Conservation (phyloP, 192 early-diverging fungal genomes). For the Endogone sp. region DNA sequence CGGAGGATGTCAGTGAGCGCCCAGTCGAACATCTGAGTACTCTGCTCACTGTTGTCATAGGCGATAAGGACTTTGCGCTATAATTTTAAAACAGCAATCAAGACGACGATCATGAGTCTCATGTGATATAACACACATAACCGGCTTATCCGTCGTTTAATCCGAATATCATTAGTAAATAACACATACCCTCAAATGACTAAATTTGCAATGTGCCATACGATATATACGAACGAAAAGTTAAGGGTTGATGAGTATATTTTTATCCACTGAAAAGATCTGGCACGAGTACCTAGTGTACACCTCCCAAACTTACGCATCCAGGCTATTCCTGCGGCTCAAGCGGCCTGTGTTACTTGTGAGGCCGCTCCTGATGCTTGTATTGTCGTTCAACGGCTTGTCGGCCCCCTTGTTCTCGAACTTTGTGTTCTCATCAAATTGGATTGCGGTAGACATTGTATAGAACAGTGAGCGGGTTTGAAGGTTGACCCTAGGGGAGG, state of each 20-base stretch:
- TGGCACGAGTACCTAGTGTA: no score
- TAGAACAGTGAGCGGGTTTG: not conserved
- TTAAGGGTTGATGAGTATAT: not conserved
- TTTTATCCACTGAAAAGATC: not conserved
- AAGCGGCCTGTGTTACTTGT: not conserved
- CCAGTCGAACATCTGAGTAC: slow-evolving; percentile 17
- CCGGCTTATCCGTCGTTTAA: not conserved
- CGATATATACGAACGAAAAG: not conserved
- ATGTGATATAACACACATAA: not conserved
- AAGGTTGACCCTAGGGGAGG: no score
- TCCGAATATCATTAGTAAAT: not conserved
- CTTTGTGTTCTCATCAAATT: not conserved
- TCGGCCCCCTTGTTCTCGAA: not conserved
- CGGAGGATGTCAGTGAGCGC: slow-evolving; percentile 5
- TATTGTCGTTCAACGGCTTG: not conserved
- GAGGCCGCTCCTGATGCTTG: not conserved
- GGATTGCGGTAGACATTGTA: no score
- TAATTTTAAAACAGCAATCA: not conserved
- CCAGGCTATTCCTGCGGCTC: not conserved
- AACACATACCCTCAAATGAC: not conserved
- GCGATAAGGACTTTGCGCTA: slow-evolving; percentile 11
- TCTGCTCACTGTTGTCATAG: slow-evolving; percentile 10
- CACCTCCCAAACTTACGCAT: not conserved
- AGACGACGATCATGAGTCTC: no score
- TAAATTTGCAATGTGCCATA: not conserved